Conservation (phyloP, 176 grass and related monocot species). For the Elaeis guineensis region DNA sequence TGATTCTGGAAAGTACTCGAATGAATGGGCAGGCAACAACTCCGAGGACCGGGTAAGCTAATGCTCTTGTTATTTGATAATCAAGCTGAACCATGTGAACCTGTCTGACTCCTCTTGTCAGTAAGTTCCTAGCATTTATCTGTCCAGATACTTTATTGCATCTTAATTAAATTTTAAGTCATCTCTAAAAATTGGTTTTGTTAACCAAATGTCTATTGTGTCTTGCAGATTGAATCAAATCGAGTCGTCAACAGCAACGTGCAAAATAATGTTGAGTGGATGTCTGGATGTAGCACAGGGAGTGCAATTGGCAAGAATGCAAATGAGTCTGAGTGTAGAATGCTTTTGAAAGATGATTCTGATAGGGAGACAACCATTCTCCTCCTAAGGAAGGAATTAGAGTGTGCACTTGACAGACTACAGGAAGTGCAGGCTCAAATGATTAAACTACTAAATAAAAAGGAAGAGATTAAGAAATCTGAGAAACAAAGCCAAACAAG, state of each 20-base stretch:
- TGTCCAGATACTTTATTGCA: slow-evolving; percentile 27
- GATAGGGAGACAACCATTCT: slow-evolving; percentile 5
- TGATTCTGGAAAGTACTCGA: not conserved
- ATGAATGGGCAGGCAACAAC: slow-evolving; percentile 38
- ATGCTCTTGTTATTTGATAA: slow-evolving; percentile 65
- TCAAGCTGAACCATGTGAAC: slow-evolving; percentile 44
- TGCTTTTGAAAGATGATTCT: not conserved
- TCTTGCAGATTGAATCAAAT: slow-evolving; percentile 30
- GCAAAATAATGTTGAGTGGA: not conserved
- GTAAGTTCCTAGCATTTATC: slow-evolving; percentile 27
- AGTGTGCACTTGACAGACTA: slow-evolving; percentile 34
- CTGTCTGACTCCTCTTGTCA: slow-evolving; percentile 38
- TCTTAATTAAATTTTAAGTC: not conserved
- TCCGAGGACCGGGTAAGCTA: slow-evolving; percentile 67
- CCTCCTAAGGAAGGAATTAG: slow-evolving; percentile 46
- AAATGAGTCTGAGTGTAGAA: not conserved
- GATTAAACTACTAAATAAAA: slow-evolving; percentile 34
- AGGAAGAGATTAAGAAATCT: slow-evolving; percentile 22
- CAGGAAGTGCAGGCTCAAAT: slow-evolving; percentile 41
- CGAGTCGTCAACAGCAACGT: slow-evolving; percentile 15
- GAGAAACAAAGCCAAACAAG: slow-evolving; percentile 27
- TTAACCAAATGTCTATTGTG: slow-evolving; percentile 20
- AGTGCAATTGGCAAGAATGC: not conserved
- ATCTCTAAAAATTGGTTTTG: not conserved
- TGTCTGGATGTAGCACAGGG: not conserved